Evolutionary conservation across 2,329 filamentous ascomycete genomes (phyloP).

Genomic region (Penicillium rolfsii): DNA sequence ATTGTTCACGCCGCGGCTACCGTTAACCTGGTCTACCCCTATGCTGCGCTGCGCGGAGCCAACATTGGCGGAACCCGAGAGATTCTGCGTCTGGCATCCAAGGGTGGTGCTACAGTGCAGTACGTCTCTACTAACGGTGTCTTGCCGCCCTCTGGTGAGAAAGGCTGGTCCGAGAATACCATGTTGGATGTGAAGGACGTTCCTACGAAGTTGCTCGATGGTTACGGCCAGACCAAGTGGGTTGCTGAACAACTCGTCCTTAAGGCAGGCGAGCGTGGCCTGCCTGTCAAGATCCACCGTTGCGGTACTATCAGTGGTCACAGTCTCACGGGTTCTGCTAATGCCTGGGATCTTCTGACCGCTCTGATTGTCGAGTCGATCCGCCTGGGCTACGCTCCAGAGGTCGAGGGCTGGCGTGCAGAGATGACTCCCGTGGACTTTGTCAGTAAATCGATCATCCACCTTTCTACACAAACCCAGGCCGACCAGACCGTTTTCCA

Average conservation of each 20-base stretch:
- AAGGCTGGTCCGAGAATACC: constrained; percentile 72
- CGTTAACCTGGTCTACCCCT: constrained; percentile 80
- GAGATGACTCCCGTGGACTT: constrained; percentile 88
- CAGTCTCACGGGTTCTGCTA: constrained; percentile 72
- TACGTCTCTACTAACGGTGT: constrained; percentile 82
- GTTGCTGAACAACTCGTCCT: constrained; percentile 75
- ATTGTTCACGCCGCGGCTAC: constrained; percentile 78
- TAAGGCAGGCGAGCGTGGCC: constrained; percentile 68
- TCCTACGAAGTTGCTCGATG: constrained; percentile 68
- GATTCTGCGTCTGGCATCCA: constrained; percentile 70
- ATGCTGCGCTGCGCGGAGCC: constrained; percentile 71
- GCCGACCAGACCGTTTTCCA: constrained; percentile 70
- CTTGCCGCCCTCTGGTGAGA: constrained; percentile 65
- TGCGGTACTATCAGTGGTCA: constrained; percentile 79
- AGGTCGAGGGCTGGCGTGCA: constrained; percentile 73
- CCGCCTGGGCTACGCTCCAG: constrained; percentile 69
- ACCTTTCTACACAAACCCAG: constrained; percentile 67
- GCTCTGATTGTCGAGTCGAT: constrained; percentile 77
- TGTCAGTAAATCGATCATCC: constrained; percentile 72
- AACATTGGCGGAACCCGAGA: constrained; percentile 81
- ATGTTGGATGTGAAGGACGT: constrained; percentile 70
- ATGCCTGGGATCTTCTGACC: constrained; percentile 76
- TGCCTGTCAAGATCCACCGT: constrained; percentile 72
- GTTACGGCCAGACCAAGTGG: constrained; percentile 82
- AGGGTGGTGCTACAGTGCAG: constrained; percentile 71